These are phyloP conservation scores for Termitomyces heimii DNA, from an alignment of 768 basidiomycete genomes.

Conservation along the genomic window DNA sequence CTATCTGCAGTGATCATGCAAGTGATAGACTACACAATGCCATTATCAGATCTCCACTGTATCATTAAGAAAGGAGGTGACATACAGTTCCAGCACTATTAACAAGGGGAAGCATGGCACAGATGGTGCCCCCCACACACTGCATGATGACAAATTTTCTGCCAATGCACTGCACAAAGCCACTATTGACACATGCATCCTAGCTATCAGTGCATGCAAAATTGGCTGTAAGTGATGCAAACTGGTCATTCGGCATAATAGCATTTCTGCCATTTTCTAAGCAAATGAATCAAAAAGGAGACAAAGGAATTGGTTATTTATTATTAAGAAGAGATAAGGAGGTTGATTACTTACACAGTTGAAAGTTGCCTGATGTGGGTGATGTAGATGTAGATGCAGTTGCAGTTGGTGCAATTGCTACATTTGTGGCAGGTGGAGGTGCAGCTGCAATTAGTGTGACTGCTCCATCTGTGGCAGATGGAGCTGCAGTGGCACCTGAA, in stretches of 20 bases:
- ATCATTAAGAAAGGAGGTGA: not conserved
- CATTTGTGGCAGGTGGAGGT: not conserved
- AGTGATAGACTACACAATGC: conserved; percentile 8
- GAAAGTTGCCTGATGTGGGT: not conserved
- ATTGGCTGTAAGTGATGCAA: conserved; percentile 15
- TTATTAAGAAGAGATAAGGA: not conserved
- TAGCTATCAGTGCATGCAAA: conserved; percentile 19
- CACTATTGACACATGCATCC: conserved; percentile 14
- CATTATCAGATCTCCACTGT: not conserved
- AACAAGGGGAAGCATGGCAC: conserved; percentile 23
- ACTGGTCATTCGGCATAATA: conserved; percentile 17
- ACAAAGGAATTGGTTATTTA: too few species aligned
- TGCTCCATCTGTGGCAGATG: not conserved
- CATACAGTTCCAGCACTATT: conserved; percentile 22
- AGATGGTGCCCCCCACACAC: conserved; percentile 22
- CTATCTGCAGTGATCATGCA: conserved; percentile 12
- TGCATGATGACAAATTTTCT: conserved; percentile 19
- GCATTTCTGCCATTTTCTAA: conserved; percentile 16
- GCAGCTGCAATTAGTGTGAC: not conserved
- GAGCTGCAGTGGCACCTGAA: not conserved
- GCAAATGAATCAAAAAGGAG: too few species aligned
- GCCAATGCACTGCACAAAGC: conserved; percentile 19
- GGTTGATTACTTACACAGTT: conserved; percentile 3
- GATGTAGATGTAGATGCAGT: not conserved
- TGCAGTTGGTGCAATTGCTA: too few species aligned